Evolutionary conservation across 805 yeast species (phyloP).

Genomic region (Candida germanica): DNA sequence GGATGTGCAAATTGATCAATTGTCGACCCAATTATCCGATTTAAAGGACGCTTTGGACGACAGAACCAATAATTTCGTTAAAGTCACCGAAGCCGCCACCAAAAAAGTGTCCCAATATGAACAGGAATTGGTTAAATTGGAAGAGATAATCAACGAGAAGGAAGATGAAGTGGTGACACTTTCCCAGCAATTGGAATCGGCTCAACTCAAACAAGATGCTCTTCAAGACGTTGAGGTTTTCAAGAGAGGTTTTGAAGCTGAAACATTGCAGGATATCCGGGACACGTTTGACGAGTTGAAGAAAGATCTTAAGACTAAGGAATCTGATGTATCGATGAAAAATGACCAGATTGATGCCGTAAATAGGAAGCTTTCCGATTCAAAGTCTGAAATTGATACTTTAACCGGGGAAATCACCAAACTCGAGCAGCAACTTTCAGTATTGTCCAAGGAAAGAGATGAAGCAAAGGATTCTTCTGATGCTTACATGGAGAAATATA

Average conservation of each 20-base stretch:
- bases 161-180: neutral
- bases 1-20: constrained; percentile 11
- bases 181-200: neutral
- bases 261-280: neutral
- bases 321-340: no score
- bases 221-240: neutral
- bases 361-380: no score
- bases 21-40: constrained; percentile 6
- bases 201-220: no score
- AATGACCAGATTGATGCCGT: no score
- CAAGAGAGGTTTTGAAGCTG: constrained; percentile 1
- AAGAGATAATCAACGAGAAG: neutral
- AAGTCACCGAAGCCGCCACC: constrained; percentile 1
- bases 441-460: no score
- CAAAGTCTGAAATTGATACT: no score
- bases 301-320: no score
- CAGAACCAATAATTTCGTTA: constrained; percentile 1
- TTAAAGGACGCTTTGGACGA: constrained; percentile 4
- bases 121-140: neutral
- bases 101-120: constrained; percentile 3
- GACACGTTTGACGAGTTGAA: neutral
- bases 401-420: no score
- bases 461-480: neutral
- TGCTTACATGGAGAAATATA: constrained; percentile 2
- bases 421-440: no score